A percentile compares a stretch with the other conserved stretches of the same genome.
Conservation (phyloP, 2,329 filamentous ascomycete species). For the Colletotrichum tropicale region DNA sequence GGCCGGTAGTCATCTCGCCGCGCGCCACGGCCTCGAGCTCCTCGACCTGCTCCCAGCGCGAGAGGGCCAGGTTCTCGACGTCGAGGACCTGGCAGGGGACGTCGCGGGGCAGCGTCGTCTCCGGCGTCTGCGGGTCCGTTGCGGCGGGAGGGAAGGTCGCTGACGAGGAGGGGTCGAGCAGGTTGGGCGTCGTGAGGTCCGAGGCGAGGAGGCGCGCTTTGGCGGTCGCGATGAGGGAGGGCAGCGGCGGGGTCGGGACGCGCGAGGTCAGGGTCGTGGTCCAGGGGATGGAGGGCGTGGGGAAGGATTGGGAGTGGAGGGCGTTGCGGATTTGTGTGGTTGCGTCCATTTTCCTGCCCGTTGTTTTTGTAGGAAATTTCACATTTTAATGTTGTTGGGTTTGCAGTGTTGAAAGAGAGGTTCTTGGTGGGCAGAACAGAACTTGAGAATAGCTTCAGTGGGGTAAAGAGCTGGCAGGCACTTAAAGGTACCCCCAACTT, state of each 20-base stretch:
- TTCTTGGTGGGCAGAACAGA: not conserved
- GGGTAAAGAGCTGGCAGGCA: not conserved
- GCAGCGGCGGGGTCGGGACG: slow-evolving; percentile 64
- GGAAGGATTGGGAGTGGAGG: slow-evolving; percentile 58
- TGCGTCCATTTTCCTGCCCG: slow-evolving; percentile 28
- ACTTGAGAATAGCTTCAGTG: slow-evolving; percentile 5
- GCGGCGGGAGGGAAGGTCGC: slow-evolving; percentile 51
- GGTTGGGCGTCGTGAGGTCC: slow-evolving; percentile 70
- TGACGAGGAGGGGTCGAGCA: slow-evolving; percentile 47
- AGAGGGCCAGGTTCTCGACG: slow-evolving; percentile 80
- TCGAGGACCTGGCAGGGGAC: slow-evolving; percentile 84
- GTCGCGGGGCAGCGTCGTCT: slow-evolving; percentile 62
- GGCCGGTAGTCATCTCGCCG: slow-evolving; percentile 75
- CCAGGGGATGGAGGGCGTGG: slow-evolving; percentile 61
- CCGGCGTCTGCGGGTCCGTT: slow-evolving; percentile 54
- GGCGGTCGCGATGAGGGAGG: slow-evolving; percentile 78
- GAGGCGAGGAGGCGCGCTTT: slow-evolving; percentile 79
- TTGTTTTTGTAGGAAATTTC: not conserved
- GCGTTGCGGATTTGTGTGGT: slow-evolving; percentile 54
- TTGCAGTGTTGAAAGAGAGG: not conserved
- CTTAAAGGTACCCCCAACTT: not conserved
- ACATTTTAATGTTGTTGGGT: not conserved
- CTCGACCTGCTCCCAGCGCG: slow-evolving; percentile 87
- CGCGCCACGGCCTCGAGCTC: slow-evolving; percentile 75
- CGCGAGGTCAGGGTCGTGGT: slow-evolving; percentile 65